Evolutionary conservation across 257 asterid species (phyloP).

Genomic region (Solanum paucissectum): DNA sequence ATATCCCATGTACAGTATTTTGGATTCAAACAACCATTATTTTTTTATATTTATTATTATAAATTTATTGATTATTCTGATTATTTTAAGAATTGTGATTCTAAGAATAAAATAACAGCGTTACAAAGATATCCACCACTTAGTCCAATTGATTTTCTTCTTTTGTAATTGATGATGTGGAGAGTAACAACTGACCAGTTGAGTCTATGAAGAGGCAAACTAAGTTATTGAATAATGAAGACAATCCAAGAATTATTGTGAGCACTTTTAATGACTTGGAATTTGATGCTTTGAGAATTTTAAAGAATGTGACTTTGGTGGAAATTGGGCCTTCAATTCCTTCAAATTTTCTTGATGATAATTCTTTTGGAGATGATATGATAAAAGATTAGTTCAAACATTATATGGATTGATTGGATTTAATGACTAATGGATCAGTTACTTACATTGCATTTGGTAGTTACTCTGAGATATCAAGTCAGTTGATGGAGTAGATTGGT

Average conservation of each 20-base stretch:
- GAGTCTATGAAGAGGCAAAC: neutral
- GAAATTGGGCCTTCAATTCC: slow-evolving; percentile 8
- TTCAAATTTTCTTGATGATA: neutral
- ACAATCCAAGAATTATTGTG: neutral
- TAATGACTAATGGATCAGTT: neutral
- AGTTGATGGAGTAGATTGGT: neutral
- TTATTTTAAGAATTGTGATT: neutral
- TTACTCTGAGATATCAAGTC: neutral
- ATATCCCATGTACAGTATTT: too few relatives aligned
- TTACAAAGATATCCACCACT: neutral
- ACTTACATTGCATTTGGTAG: slow-evolving; percentile 4
- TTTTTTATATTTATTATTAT: slow-evolving; percentile 1
- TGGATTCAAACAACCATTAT: neutral
- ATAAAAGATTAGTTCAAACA: neutral
- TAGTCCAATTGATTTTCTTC: neutral
- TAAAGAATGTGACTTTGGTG: neutral
- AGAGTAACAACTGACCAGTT: neutral
- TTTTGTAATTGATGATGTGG: neutral
- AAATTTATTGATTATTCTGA: neutral
- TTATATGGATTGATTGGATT: slow-evolving; percentile 3
- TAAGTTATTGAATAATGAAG: neutral
- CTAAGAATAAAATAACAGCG: neutral
- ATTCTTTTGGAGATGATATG: neutral
- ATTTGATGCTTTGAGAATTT: neutral
- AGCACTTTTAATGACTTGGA: neutral